These are phyloP conservation scores for Camptophora hylomeconis DNA, from an alignment of 2,329 filamentous ascomycete genomes.

Conservation along the genomic window DNA sequence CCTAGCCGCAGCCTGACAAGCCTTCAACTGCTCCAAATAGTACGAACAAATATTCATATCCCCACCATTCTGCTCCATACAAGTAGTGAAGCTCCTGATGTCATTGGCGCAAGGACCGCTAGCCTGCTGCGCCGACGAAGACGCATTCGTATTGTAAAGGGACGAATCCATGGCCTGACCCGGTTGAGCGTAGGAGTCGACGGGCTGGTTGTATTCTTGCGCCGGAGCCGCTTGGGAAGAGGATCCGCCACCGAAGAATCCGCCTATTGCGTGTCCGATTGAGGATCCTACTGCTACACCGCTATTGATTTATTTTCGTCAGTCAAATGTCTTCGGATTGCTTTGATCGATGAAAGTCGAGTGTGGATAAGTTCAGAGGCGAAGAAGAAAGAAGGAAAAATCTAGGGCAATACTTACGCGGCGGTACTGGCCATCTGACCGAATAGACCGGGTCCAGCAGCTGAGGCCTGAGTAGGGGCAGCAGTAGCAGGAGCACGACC, in stretches of 20 bases:
- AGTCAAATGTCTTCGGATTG: too few species aligned
- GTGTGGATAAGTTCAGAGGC: too few species aligned
- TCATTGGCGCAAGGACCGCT: conserved; percentile 62
- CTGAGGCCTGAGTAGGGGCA: conserved; percentile 25
- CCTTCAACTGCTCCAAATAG: conserved; percentile 96
- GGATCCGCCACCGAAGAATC: conserved; percentile 68
- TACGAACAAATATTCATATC: conserved; percentile 94
- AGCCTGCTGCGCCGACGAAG: conserved; percentile 25
- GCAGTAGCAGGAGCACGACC: conserved; percentile 38
- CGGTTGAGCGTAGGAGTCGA: conserved; percentile 41
- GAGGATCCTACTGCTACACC: conserved; percentile 94
- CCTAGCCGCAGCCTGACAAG: conserved; percentile 65
- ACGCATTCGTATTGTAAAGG: conserved; percentile 33
- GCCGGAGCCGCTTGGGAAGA: conserved; percentile 39
- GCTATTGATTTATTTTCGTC: too few species aligned
- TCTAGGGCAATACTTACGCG: conserved; percentile 54
- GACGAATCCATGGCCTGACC: conserved; percentile 28
- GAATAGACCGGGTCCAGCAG: conserved; percentile 69
- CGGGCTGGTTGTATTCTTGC: conserved; percentile 31
- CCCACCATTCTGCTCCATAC: conserved; percentile 89
- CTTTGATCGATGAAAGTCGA: too few species aligned
- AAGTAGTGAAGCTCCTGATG: conserved; percentile 77
- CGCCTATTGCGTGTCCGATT: conserved; percentile 87
- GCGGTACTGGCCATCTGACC: conserved; percentile 96
- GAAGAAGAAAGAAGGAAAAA: not conserved